A percentile compares a stretch with the other conserved stretches of the same genome.
phyloP scores from a whole-genome alignment of 2,329 filamentous ascomycete species.

The Penicillium occitanis region DNA sequence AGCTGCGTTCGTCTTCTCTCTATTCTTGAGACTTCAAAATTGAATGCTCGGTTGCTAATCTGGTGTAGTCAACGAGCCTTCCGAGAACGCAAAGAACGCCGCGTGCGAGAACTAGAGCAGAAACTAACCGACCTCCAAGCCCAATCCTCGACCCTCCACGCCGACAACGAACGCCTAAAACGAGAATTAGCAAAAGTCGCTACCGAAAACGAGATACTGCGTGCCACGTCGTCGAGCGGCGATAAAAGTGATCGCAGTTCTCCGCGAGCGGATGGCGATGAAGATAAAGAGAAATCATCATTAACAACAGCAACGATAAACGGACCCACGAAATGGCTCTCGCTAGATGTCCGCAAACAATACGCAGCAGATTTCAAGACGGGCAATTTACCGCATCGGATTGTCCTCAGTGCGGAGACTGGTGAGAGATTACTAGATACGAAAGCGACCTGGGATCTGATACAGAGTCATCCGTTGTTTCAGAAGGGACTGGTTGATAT shows the following conservation, averaged over 20 bases:
- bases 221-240: constrained; percentile 58
- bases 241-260: not conserved
- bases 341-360: constrained; percentile 69
- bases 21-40: not conserved
- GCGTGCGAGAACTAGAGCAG: constrained; percentile 87
- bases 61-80: constrained; percentile 83
- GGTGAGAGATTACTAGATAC: constrained; percentile 71
- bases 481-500: constrained; percentile 77
- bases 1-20: constrained; percentile 60
- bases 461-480: constrained; percentile 76
- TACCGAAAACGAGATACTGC: constrained; percentile 90
- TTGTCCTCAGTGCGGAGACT: constrained; percentile 61
- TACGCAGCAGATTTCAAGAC: constrained; percentile 52
- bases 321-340: constrained; percentile 69
- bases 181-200: constrained; percentile 77
- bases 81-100: constrained; percentile 90
- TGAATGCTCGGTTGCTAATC: not conserved
- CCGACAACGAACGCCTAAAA: constrained; percentile 85
- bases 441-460: constrained; percentile 84
- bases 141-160: constrained; percentile 67
- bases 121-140: constrained; percentile 78
- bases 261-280: not conserved
- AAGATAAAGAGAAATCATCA: constrained; percentile 21
- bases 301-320: constrained; percentile 50
- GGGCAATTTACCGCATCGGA: constrained; percentile 61